A percentile compares a stretch with the other conserved stretches of the same genome.
These are phyloP conservation scores for Sphagnurus paluster DNA, from an alignment of 1,284 basidiomycete species.

Conservation along the genomic window DNA sequence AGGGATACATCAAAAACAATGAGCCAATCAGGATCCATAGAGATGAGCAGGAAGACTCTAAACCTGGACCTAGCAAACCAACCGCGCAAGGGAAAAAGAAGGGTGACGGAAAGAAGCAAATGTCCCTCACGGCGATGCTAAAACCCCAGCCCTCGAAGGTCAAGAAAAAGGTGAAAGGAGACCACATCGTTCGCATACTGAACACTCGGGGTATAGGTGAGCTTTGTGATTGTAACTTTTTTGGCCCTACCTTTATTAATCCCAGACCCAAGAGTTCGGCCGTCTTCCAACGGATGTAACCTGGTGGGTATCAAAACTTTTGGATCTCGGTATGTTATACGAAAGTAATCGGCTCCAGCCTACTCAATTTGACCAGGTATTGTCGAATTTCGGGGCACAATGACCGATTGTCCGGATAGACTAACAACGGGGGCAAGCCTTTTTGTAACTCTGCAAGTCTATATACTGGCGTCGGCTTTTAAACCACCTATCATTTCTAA, in stretches of 20 bases:
- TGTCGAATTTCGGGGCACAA: slow-evolving; percentile 60
- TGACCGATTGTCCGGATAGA: slow-evolving; percentile 70
- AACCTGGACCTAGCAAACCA: slow-evolving; percentile 27
- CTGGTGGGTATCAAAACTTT: slow-evolving; percentile 67
- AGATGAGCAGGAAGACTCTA: slow-evolving; percentile 43
- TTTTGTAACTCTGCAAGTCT: slow-evolving; percentile 69
- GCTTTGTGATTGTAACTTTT: slow-evolving; percentile 14
- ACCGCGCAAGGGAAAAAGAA: slow-evolving; percentile 41
- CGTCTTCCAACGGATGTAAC: slow-evolving; percentile 68
- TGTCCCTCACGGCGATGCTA: slow-evolving; percentile 64
- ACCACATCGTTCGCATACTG: slow-evolving; percentile 68
- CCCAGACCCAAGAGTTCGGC: slow-evolving; percentile 57
- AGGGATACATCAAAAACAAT: slow-evolving; percentile 64
- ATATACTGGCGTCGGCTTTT: slow-evolving; percentile 68
- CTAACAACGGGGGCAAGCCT: slow-evolving; percentile 69
- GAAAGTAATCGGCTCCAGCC: background rate
- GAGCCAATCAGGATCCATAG: slow-evolving; percentile 62
- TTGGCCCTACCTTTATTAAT: background rate
- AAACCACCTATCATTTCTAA: slow-evolving; percentile 39
- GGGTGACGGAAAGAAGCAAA: slow-evolving; percentile 56
- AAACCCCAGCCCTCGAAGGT: slow-evolving; percentile 51
- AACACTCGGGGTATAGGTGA: slow-evolving; percentile 67
- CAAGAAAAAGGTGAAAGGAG: slow-evolving; percentile 52
- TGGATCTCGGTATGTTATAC: slow-evolving; percentile 59
- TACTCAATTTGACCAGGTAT: slow-evolving; percentile 42